phyloP scores from a whole-genome alignment of 176 grass and related monocot species.

The Eragrostis curvula region DNA sequence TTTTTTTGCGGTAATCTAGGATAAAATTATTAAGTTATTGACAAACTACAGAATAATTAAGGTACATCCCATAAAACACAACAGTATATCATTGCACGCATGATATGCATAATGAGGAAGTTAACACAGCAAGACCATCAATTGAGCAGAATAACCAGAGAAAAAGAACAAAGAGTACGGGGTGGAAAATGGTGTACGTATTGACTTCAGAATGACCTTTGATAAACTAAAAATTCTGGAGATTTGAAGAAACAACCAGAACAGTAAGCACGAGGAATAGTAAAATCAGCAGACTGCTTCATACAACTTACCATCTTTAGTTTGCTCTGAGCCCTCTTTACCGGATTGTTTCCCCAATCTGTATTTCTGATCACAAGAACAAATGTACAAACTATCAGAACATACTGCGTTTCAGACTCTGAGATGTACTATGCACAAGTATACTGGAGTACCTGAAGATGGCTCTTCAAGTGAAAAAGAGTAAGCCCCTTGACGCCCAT shows the following conservation, averaged over 20 bases:
- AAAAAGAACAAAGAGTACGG: not conserved
- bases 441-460: constrained; percentile 69
- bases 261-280: not conserved
- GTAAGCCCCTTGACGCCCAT: constrained; percentile 91
- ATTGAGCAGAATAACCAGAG: constrained; percentile 15
- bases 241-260: not conserved
- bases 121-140: not conserved
- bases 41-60: not conserved
- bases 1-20: too few species aligned
- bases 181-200: not conserved
- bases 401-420: constrained; percentile 8
- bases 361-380: constrained; percentile 79
- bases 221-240: not conserved
- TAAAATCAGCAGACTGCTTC: constrained; percentile 1
- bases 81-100: not conserved
- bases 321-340: constrained; percentile 81
- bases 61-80: not conserved
- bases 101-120: not conserved
- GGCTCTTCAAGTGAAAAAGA: constrained; percentile 93
- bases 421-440: not conserved
- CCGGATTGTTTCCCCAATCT: constrained; percentile 96
- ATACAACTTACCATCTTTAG: constrained; percentile 86
- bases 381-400: constrained; percentile 22
- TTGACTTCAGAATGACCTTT: constrained; percentile 24
- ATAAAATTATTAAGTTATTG: not conserved